phyloP scores from a whole-genome alignment of 2,329 filamentous ascomycete genomes.

The Penicillium hesseltinei region DNA sequence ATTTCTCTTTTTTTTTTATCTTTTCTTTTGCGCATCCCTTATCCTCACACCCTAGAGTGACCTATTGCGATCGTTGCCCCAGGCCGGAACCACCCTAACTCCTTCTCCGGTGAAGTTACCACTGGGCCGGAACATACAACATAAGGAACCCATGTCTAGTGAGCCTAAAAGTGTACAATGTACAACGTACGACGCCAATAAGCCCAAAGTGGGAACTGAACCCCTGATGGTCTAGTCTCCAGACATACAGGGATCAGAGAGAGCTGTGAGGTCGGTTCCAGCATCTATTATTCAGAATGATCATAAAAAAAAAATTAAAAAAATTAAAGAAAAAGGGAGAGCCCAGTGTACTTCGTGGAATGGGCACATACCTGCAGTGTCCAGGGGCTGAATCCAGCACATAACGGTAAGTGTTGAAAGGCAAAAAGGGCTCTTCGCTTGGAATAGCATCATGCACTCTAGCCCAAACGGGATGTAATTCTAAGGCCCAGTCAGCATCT shows the following conservation, averaged over 20 bases:
- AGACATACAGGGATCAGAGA: neutral
- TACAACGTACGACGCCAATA: neutral
- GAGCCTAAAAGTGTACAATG: neutral
- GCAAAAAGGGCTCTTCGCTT: neutral
- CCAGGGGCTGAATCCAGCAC: neutral
- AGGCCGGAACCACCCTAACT: slow-evolving; percentile 5
- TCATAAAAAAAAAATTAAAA: neutral
- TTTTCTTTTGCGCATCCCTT: slow-evolving; percentile 1
- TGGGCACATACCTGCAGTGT: neutral
- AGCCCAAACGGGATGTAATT: neutral
- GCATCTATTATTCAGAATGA: neutral
- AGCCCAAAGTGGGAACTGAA: neutral
- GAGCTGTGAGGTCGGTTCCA: neutral
- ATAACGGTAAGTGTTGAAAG: neutral
- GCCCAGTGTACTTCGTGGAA: neutral
- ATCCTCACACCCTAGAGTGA: neutral
- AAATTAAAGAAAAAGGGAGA: neutral
- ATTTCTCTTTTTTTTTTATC: neutral
- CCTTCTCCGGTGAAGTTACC: slow-evolving; percentile 11
- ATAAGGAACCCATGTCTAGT: neutral
- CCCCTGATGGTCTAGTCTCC: neutral
- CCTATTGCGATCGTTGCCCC: neutral
- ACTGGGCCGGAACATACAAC: slow-evolving; percentile 15
- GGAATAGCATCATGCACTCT: neutral
- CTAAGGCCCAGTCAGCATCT: neutral